These are phyloP conservation scores for Dispira simplex DNA, from an alignment of 192 early-diverging fungal species.

Conservation along the genomic window DNA sequence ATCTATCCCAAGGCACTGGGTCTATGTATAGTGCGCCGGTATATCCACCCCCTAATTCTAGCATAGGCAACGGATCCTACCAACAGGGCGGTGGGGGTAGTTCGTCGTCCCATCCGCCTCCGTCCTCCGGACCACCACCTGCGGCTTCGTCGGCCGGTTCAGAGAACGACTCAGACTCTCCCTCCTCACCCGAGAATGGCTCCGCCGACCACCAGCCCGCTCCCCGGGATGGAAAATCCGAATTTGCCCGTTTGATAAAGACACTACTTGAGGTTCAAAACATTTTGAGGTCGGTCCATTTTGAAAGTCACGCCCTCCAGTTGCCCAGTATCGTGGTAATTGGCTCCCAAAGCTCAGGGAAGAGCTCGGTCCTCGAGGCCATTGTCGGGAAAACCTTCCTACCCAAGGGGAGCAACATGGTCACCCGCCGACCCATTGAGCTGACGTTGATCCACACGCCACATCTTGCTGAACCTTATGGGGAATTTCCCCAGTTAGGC, in stretches of 20 bases:
- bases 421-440: slow-evolving; percentile 70
- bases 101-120: background rate
- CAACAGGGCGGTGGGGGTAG: slow-evolving; percentile 4
- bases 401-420: slow-evolving; percentile 77
- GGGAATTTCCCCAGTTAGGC: slow-evolving; percentile 71
- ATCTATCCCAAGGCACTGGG: background rate
- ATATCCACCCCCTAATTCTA: too few relatives aligned
- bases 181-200: slow-evolving; percentile 16
- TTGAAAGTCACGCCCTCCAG: slow-evolving; percentile 47
- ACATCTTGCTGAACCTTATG: slow-evolving; percentile 55
- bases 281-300: slow-evolving; percentile 76
- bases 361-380: slow-evolving; percentile 73
- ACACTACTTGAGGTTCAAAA: slow-evolving; percentile 91
- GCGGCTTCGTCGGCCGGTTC: slow-evolving; percentile 22
- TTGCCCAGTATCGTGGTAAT: slow-evolving; percentile 83
- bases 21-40: background rate
- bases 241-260: slow-evolving; percentile 56
- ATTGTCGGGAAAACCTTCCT: slow-evolving; percentile 77
- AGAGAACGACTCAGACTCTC: slow-evolving; percentile 6
- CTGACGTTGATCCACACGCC: slow-evolving; percentile 74
- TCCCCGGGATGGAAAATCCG: slow-evolving; percentile 22
- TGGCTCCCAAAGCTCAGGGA: slow-evolving; percentile 73
- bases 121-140: slow-evolving; percentile 18
- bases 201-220: slow-evolving; percentile 11
- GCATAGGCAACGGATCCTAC: background rate